Evolutionary conservation across 1,139 yeast genomes (phyloP).

Genomic region (Pichia terricola): DNA sequence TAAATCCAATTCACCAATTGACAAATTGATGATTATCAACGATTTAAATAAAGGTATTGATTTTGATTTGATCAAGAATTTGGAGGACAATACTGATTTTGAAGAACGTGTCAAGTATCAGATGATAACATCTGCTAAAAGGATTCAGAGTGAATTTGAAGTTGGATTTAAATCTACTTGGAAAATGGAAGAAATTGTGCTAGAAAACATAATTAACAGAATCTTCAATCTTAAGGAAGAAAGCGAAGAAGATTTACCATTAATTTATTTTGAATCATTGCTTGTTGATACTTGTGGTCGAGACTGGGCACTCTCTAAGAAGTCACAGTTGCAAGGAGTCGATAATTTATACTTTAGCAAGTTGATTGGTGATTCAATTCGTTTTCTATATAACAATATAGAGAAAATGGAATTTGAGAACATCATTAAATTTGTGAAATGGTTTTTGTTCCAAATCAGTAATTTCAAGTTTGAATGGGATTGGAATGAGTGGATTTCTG

Average conservation of each 20-base stretch:
- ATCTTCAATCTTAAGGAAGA: conserved; percentile 61
- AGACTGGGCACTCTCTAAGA: conserved; percentile 26
- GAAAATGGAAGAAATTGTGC: conserved; percentile 86
- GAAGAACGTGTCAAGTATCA: conserved; percentile 21
- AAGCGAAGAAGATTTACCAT: conserved; percentile 42
- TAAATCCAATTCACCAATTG: conserved; percentile 76
- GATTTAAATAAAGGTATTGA: conserved; percentile 27
- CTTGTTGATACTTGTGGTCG: conserved; percentile 76
- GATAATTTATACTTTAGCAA: conserved; percentile 83
- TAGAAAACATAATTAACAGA: conserved; percentile 73
- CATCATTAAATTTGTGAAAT: conserved; percentile 65
- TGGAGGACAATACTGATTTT: conserved; percentile 29
- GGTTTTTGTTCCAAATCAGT: conserved; percentile 91
- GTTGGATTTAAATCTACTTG: conserved; percentile 54
- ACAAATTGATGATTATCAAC: conserved; percentile 39
- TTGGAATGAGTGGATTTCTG: conserved; percentile 85
- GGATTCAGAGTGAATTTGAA: conserved; percentile 24
- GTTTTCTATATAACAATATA: conserved; percentile 67
- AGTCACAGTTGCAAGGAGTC: conserved; percentile 12
- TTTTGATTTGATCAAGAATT: conserved; percentile 20
- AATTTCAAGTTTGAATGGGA: conserved; percentile 96
- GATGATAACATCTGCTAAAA: conserved; percentile 26
- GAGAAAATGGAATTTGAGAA: conserved; percentile 68
- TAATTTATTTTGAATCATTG: conserved; percentile 77
- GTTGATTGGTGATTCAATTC: conserved; percentile 86